Percentiles rank a stretch among this genome's conserved stretches.
Conservation (phyloP, 148 eudicot species). For the Chenopodium quinoa region DNA sequence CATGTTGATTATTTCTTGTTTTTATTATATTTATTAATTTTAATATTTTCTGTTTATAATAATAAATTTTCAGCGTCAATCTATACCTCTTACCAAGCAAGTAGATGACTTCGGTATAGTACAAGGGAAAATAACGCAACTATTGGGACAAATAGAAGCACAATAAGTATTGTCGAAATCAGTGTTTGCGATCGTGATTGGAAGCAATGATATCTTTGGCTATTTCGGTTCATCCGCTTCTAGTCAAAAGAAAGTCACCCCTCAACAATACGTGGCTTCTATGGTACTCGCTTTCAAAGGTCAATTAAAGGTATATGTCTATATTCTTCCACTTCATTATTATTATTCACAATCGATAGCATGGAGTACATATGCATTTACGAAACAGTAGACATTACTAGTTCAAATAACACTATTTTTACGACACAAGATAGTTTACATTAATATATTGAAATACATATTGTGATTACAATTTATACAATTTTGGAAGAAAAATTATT, state of each 20-base stretch:
- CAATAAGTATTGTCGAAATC: constrained; percentile 49
- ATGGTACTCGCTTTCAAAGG: constrained; percentile 48
- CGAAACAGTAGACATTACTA: no score
- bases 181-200: constrained; percentile 54
- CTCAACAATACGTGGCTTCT: constrained; percentile 49
- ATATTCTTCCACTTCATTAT: neutral
- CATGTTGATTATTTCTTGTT: neutral
- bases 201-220: constrained; percentile 70
- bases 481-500: no score
- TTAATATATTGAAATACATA: no score
- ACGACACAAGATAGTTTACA: no score
- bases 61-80: constrained; percentile 32
- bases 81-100: constrained; percentile 56
- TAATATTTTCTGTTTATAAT: no score
- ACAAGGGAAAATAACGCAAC: constrained; percentile 32
- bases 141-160: constrained; percentile 40
- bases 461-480: no score
- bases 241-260: constrained; percentile 25
- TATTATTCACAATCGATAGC: no score
- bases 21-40: no score
- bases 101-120: constrained; percentile 43
- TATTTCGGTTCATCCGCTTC: constrained; percentile 41
- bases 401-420: no score
- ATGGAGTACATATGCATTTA: no score
- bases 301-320: constrained; percentile 47